Base-by-base conservation (phyloP, 306 rosid genomes). In the Argentina anserina region DNA sequence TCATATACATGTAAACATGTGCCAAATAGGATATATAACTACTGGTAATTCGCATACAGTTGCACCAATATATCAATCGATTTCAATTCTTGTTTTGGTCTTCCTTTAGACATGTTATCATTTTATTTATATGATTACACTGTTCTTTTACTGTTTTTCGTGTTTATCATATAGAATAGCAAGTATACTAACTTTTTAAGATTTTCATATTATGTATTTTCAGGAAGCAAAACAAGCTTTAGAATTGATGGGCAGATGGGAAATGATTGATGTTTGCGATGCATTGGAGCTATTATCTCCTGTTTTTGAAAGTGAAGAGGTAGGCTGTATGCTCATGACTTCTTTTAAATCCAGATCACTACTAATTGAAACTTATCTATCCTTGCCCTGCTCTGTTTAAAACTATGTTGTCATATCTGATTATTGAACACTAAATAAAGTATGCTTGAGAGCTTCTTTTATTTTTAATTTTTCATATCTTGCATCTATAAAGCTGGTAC, bases 191-290 rank as follows among this genome's bases (percentile, higher is more conserved):
- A 42, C 5, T 36, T 36, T 43, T 49, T 47, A 53, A 60, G 53
- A 66, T 65, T 78, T 33, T 50, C 36, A 68, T 78, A 61, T 63
- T 74, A 66, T 86, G 68, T 78, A n/a, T 55, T 60, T 78, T 73
- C 92, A 94, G 99, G 99, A 94, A 87, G 99, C 97, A 79, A 94
- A 94, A 71, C 99, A 91, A 86, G 97, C 96, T 50, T 73, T 94
- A 55, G 96, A 94, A 46, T 83, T 94, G 76, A 91, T 91, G 91
- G 88, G 92, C 42, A 94, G 83, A 84, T 91, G 97, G 99, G 92
- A 90, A 84, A 87, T 87, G 92, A 94, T 94, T 90, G 99, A 94
- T 69, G 97, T 94, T 74, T 86, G 85, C 55, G 99, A 94, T 79
- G 99, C 97, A 12, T 75, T 94, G 82, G 99, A 91, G 85, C 93